Evolutionary conservation across 331 rosid genomes (phyloP).

Genomic region (Dryas integrifolia): DNA sequence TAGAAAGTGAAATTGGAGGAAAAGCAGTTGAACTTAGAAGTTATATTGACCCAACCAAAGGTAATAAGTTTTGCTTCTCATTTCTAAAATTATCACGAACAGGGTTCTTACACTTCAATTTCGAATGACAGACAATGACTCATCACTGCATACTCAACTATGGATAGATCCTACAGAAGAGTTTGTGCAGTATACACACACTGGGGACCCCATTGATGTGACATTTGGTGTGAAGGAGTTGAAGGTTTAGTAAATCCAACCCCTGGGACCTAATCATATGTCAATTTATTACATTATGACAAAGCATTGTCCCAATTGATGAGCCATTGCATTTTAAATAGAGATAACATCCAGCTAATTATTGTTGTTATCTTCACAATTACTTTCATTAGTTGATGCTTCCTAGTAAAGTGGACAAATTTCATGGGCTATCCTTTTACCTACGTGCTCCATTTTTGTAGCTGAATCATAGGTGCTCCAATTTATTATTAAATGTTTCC

Average conservation of each 20-base stretch:
- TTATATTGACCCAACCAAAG: conserved; percentile 90
- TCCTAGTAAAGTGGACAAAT: background rate
- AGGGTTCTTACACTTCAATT: conserved; percentile 24
- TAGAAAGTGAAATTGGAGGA: conserved; percentile 77
- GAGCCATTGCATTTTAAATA: conserved; percentile 1
- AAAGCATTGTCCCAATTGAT: conserved; percentile 14
- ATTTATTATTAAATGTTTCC: background rate
- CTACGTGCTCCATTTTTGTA: background rate
- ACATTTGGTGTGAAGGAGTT: conserved; percentile 86
- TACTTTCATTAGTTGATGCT: conserved; percentile 10
- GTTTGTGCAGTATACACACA: conserved; percentile 74
- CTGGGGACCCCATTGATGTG: conserved; percentile 83
- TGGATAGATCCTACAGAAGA: conserved; percentile 96
- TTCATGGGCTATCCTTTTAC: background rate
- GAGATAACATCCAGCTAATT: conserved; percentile 11
- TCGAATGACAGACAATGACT: conserved; percentile 63
- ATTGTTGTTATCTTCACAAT: conserved; percentile 13
- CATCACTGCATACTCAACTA: conserved; percentile 77
- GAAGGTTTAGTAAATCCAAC: conserved; percentile 53
- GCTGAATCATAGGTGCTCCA: conserved; percentile 3
- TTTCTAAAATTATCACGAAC: conserved; percentile 17
- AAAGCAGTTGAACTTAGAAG: conserved; percentile 89
- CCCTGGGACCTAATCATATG: conserved; percentile 7
- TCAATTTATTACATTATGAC: background rate
- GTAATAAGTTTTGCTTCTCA: conserved; percentile 32